phyloP scores from a whole-genome alignment of 192 early-diverging fungal species.

The Entophlyctis luteolus region DNA sequence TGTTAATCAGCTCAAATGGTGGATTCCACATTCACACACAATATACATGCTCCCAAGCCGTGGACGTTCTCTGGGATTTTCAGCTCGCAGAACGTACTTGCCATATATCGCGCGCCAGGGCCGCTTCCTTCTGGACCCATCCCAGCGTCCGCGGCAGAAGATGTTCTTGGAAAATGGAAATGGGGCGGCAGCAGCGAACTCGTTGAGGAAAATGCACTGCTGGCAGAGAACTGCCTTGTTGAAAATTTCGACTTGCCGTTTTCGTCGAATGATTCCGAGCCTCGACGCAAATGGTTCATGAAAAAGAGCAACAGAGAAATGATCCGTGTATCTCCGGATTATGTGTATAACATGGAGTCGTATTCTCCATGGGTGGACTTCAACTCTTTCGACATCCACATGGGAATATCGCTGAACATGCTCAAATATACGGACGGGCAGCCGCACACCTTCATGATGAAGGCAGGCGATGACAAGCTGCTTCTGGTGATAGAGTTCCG shows the following conservation, averaged over 20 bases:
- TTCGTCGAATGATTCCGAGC: neutral
- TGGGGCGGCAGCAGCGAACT: constrained; percentile 31
- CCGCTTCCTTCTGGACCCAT: neutral
- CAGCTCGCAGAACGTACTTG: neutral
- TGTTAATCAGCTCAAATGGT: neutral
- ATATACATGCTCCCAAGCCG: neutral
- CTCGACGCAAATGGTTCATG: constrained; percentile 37
- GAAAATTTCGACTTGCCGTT: constrained; percentile 1
- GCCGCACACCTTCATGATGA: constrained; percentile 1
- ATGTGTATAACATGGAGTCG: constrained; percentile 40
- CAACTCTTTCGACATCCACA: constrained; percentile 14
- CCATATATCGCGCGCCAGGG: neutral
- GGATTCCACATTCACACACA: constrained; percentile 11
- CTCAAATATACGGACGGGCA: constrained; percentile 1
- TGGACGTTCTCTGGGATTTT: constrained; percentile 4
- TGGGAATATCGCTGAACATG: constrained; percentile 9
- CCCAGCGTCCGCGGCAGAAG: neutral
- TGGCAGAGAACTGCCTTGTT: neutral
- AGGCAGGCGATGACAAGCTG: neutral
- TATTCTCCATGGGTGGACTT: constrained; percentile 47
- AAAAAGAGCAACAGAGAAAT: constrained; percentile 14
- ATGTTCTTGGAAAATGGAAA: constrained; percentile 28
- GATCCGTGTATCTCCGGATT: constrained; percentile 19
- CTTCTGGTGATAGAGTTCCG: neutral
- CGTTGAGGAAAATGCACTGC: constrained; percentile 19